Evolutionary conservation across 495 filamentous ascomycete species (phyloP).

Genomic region (Aspergillus ellipticus): DNA sequence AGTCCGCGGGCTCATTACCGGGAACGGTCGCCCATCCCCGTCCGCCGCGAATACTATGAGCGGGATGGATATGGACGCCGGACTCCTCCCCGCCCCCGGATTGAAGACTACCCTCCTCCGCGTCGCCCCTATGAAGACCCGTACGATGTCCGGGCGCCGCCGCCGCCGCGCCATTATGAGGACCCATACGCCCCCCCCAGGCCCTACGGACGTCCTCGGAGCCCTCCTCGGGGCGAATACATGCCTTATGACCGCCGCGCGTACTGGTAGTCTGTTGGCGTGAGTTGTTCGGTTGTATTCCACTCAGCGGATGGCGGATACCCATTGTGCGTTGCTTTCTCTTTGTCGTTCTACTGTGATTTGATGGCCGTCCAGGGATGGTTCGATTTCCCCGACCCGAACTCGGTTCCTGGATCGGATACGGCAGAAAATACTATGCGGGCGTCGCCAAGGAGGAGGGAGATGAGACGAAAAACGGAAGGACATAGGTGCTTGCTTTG

Average conservation of each 20-base stretch:
- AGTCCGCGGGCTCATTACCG: constrained; percentile 84
- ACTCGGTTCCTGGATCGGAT: constrained; percentile 8
- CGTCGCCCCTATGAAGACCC: constrained; percentile 53
- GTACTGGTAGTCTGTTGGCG: constrained; percentile 39
- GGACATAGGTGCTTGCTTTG: background rate
- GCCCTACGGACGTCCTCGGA: constrained; percentile 43
- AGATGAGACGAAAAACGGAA: background rate
- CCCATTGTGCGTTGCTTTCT: constrained; percentile 17
- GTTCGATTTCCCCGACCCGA: background rate
- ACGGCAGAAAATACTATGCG: constrained; percentile 3
- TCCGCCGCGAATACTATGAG: constrained; percentile 82
- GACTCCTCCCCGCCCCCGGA: constrained; percentile 63
- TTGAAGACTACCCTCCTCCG: constrained; percentile 69
- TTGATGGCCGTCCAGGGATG: constrained; percentile 1
- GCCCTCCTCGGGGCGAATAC: constrained; percentile 42
- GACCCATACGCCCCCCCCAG: constrained; percentile 44
- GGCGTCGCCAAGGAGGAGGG: background rate
- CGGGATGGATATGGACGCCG: constrained; percentile 67
- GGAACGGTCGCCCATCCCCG: constrained; percentile 69
- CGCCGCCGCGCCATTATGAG: constrained; percentile 42
- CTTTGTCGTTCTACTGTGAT: constrained; percentile 3
- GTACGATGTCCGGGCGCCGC: constrained; percentile 42
- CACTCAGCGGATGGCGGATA: constrained; percentile 22
- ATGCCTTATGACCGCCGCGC: constrained; percentile 42
- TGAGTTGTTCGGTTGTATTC: constrained; percentile 12